A percentile compares a stretch with the other conserved stretches of the same genome.
Evolutionary conservation across 306 rosid species (phyloP).

Genomic region (Purshia tridentata): DNA sequence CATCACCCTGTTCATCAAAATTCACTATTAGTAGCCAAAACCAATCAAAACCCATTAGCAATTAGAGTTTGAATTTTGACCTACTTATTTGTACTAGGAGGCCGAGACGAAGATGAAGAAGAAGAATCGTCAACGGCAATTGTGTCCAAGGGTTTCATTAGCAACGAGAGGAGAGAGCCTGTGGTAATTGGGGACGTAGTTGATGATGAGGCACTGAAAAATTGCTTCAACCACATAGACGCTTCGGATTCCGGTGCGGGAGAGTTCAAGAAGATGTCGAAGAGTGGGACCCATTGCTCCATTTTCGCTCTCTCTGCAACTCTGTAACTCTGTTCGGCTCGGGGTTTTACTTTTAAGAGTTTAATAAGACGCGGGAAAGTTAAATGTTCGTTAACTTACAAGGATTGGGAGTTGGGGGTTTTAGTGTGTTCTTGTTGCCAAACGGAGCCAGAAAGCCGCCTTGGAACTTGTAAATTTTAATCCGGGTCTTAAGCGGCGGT

Average conservation of each 20-base stretch:
- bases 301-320: constrained; percentile 8
- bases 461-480: background rate
- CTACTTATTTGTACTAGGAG: constrained; percentile 19
- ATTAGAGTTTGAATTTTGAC: background rate
- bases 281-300: constrained; percentile 40
- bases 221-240: constrained; percentile 33
- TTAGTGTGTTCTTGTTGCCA: constrained; percentile 14
- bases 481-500: background rate
- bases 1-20: constrained; percentile 32
- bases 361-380: constrained; percentile 32
- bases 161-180: constrained; percentile 35
- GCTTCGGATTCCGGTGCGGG: constrained; percentile 42
- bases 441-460: background rate
- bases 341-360: background rate
- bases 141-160: constrained; percentile 35
- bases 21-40: background rate
- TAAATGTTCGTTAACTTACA: background rate
- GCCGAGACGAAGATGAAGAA: constrained; percentile 10
- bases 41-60: background rate
- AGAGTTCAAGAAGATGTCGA: constrained; percentile 39
- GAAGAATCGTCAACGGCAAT: constrained; percentile 15
- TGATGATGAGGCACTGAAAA: constrained; percentile 28
- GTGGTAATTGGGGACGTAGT: constrained; percentile 29
- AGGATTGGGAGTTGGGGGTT: background rate
- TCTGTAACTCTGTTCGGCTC: background rate